These are phyloP conservation scores for Xylariomycetidae sp. DNA, from an alignment of 2,329 filamentous ascomycete genomes.

Conservation along the genomic window DNA sequence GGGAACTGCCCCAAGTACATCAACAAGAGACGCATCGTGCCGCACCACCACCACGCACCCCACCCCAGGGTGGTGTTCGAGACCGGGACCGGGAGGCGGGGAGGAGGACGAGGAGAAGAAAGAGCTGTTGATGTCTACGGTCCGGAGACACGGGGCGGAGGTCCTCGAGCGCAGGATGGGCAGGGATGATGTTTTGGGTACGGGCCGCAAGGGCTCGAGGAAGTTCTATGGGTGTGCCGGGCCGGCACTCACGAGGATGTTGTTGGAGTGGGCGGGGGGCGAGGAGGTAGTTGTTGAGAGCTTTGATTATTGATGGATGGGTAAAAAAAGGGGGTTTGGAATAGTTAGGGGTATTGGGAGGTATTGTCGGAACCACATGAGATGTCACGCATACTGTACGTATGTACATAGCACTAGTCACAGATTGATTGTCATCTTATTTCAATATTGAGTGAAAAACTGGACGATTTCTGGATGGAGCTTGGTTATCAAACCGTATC, in stretches of 20 bases:
- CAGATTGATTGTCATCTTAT: no score
- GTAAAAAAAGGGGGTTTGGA: no score
- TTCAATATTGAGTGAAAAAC: no score
- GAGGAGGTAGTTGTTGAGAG: slow-evolving; percentile 55
- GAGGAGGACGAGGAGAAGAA: slow-evolving; percentile 27
- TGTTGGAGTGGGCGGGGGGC: slow-evolving; percentile 49
- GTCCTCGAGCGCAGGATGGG: slow-evolving; percentile 35
- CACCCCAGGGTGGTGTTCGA: slow-evolving; percentile 26
- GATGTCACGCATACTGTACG: no score
- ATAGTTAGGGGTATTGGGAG: no score
- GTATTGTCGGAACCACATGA: no score
- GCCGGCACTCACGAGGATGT: slow-evolving; percentile 32
- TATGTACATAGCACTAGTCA: no score
- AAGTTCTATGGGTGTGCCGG: slow-evolving; percentile 51
- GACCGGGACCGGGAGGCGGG: slow-evolving; percentile 40
- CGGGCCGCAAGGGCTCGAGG: slow-evolving; percentile 35
- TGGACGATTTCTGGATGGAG: no score
- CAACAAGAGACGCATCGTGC: slow-evolving; percentile 63
- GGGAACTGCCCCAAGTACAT: slow-evolving; percentile 87
- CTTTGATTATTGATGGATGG: slow-evolving; percentile 55
- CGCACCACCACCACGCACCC: slow-evolving; percentile 48
- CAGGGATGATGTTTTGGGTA: slow-evolving; percentile 36
- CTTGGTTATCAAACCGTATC: no score
- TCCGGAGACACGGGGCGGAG: slow-evolving; percentile 30
- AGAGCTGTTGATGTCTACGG: slow-evolving; percentile 29